These are phyloP conservation scores for Craterostigma plantagineum DNA, from an alignment of 257 asterid genomes.

Conservation along the genomic window DNA sequence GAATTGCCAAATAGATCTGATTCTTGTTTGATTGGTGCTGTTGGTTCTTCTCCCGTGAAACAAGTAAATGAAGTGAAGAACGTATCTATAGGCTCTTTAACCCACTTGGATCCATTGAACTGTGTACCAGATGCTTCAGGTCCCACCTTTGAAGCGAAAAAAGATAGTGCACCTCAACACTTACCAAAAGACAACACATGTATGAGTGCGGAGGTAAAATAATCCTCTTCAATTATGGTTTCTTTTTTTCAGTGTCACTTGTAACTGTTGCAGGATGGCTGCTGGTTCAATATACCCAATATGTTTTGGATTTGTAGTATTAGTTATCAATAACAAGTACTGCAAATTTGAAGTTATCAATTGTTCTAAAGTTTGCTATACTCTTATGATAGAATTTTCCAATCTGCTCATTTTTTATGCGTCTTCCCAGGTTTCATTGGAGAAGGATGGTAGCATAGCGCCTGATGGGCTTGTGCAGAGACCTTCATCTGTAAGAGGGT, in stretches of 20 bases:
- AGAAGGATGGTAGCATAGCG: slow-evolving; percentile 33
- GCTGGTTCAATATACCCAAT: no score
- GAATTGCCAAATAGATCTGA: slow-evolving; percentile 23
- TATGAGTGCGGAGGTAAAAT: slow-evolving; percentile 61
- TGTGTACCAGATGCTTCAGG: slow-evolving; percentile 6
- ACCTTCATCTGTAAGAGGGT: slow-evolving; percentile 13
- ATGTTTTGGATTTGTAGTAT: no score
- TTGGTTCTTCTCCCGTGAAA: slow-evolving; percentile 13
- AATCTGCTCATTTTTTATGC: no score
- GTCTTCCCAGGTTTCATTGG: slow-evolving; percentile 26
- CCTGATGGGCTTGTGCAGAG: slow-evolving; percentile 21
- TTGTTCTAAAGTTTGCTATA: background rate
- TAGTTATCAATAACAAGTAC: no score
- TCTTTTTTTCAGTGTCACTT: background rate
- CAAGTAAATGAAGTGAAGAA: slow-evolving; percentile 17
- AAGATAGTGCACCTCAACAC: slow-evolving; percentile 13
- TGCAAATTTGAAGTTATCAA: no score
- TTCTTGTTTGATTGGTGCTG: slow-evolving; percentile 12
- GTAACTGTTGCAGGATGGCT: background rate
- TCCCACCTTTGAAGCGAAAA: slow-evolving; percentile 15
- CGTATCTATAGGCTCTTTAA: slow-evolving; percentile 12
- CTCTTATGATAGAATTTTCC: no score
- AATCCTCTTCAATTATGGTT: slow-evolving; percentile 5
- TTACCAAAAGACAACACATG: slow-evolving; percentile 42
- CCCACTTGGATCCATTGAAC: slow-evolving; percentile 7